A percentile compares a stretch with the other conserved stretches of the same genome.
phyloP scores from a whole-genome alignment of 176 grass and related monocot genomes.

The Triticum turgidum region DNA sequence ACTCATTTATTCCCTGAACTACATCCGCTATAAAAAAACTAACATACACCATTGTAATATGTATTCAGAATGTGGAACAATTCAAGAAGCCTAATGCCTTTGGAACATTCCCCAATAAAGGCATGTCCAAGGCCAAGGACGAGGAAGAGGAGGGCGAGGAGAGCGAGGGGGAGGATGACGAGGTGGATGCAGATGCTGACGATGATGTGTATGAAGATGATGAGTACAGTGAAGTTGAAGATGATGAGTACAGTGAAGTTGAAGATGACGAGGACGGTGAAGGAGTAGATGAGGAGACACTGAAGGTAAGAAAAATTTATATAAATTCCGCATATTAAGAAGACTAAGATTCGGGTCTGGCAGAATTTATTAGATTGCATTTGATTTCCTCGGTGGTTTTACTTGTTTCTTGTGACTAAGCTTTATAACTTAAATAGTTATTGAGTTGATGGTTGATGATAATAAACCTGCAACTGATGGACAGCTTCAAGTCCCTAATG shows the following conservation, averaged over 20 bases:
- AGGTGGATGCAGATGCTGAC: no score
- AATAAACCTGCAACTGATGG: not conserved
- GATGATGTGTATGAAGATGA: not conserved
- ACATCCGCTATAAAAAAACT: not conserved
- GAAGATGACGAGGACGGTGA: no score
- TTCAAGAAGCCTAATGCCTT: not conserved
- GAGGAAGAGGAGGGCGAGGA: not conserved
- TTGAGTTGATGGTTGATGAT: not conserved
- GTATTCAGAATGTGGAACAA: not conserved
- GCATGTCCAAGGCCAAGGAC: not conserved
- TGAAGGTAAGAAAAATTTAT: no score
- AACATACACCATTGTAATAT: not conserved
- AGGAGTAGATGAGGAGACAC: no score
- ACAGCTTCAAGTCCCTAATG: not conserved
- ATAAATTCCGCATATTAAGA: no score
- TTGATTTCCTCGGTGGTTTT: no score
- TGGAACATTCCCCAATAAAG: not conserved
- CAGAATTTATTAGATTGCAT: no score
- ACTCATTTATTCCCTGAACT: not conserved
- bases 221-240: not conserved
- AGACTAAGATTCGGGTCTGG: no score
- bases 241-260: no score
- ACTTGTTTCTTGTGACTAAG: no score
- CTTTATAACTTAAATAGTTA: no score
- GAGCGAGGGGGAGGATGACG: not conserved